Conservation (phyloP, 2,329 filamentous ascomycete species). For the Scedosporium aurantiacum region DNA sequence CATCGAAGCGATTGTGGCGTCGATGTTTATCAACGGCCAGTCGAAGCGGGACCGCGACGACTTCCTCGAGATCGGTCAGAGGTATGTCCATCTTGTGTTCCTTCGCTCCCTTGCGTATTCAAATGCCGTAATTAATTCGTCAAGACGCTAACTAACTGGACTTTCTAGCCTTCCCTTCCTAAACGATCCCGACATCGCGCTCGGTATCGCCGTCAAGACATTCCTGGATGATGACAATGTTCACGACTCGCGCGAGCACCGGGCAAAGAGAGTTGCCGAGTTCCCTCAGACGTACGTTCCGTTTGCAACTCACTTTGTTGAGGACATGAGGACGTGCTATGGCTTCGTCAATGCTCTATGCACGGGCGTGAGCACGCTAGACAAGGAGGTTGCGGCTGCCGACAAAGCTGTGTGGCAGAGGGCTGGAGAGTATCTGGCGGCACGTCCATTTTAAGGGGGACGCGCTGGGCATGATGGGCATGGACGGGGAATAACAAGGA, state of each 20-base stretch:
- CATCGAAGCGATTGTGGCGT: conserved; percentile 69
- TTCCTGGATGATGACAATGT: conserved; percentile 63
- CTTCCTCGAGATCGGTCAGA: conserved; percentile 57
- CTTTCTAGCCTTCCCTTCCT: conserved; percentile 51
- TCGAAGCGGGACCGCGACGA: conserved; percentile 60
- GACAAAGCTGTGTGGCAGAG: conserved; percentile 44
- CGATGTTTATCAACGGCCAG: conserved; percentile 72
- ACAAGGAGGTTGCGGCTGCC: conserved; percentile 32
- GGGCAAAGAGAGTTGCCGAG: conserved; percentile 30
- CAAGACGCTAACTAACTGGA: neutral
- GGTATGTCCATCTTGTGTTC: conserved; percentile 38
- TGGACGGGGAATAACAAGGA: neutral
- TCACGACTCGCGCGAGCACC: conserved; percentile 38
- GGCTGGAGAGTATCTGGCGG: conserved; percentile 41
- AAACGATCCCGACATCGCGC: conserved; percentile 59
- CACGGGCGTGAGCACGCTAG: conserved; percentile 30
- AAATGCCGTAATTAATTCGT: conserved; percentile 3
- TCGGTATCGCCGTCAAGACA: conserved; percentile 71
- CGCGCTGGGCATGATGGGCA: no score
- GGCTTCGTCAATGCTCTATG: conserved; percentile 45
- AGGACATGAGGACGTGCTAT: conserved; percentile 47
- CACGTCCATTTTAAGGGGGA: conserved; percentile 25
- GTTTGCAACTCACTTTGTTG: conserved; percentile 44
- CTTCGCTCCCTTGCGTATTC: neutral
- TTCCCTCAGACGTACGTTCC: conserved; percentile 48